Conservation (phyloP, 129 eudicot species). For the Glebionis coronaria region DNA sequence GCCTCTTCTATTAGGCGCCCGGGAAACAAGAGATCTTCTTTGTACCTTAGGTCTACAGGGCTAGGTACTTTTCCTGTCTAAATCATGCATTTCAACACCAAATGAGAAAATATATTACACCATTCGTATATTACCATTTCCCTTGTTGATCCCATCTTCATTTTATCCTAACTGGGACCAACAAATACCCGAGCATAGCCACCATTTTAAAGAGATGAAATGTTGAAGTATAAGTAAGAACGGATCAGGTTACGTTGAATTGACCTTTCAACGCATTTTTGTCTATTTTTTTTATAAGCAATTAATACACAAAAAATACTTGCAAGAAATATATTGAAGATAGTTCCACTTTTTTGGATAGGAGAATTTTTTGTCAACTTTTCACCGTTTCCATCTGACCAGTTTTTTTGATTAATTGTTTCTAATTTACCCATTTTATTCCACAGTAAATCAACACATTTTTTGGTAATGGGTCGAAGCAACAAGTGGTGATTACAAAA, state of each 20-base stretch:
- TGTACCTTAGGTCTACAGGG: conserved; percentile 88
- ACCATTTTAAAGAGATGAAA: background rate
- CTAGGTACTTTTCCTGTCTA: conserved; percentile 78
- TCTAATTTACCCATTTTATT: background rate
- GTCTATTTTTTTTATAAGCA: background rate
- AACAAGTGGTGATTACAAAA: background rate
- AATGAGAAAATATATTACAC: background rate
- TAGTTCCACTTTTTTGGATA: no score
- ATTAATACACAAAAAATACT: no score
- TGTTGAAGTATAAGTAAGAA: background rate
- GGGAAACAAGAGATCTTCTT: conserved; percentile 85
- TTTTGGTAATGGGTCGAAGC: background rate
- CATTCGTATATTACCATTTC: background rate
- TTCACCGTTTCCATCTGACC: no score
- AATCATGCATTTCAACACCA: conserved; percentile 12
- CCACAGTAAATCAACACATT: no score
- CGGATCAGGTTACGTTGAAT: background rate
- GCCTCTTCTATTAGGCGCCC: conserved; percentile 77
- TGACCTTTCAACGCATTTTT: background rate
- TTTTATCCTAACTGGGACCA: background rate
- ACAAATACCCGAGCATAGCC: background rate
- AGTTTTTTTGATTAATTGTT: background rate
- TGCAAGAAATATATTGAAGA: background rate
- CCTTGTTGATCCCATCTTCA: conserved; percentile 11
- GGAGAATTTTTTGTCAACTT: no score